Conservation (phyloP, 352 stramenopile species). For the Thalassiosira sp. region DNA sequence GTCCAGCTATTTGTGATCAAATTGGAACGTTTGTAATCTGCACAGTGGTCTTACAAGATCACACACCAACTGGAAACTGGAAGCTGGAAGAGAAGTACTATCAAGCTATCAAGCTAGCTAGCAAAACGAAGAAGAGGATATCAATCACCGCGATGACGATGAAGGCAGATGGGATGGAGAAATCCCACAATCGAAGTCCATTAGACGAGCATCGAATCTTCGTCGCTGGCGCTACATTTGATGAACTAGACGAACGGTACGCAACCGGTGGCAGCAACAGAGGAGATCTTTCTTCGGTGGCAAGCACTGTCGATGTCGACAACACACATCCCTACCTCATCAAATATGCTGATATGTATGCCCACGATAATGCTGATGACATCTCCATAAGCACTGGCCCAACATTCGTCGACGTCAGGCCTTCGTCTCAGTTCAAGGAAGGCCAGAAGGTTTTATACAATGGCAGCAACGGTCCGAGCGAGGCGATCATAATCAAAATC, state of each 20-base stretch:
- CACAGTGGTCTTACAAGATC: no score
- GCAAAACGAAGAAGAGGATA: no score
- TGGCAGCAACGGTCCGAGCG: background rate
- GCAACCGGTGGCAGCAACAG: background rate
- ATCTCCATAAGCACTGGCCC: background rate
- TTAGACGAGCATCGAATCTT: constrained; percentile 15
- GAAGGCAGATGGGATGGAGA: no score
- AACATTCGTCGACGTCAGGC: constrained; percentile 16
- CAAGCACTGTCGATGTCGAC: constrained; percentile 24
- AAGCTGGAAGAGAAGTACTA: no score
- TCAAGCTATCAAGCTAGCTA: no score
- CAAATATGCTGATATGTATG: constrained; percentile 36
- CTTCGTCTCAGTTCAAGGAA: constrained; percentile 19
- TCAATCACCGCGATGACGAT: no score
- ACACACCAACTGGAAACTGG: no score
- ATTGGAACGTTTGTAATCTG: no score
- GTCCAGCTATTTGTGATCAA: no score
- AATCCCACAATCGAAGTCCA: no score
- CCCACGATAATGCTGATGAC: constrained; percentile 5
- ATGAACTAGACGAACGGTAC: constrained; percentile 10
- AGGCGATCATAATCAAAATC: constrained; percentile 22
- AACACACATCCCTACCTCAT: constrained; percentile 39
- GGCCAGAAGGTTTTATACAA: constrained; percentile 27
- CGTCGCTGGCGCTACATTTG: constrained; percentile 10
- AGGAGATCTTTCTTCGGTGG: background rate